Evolutionary conservation across 495 filamentous ascomycete genomes (phyloP), one percentile per base, ranked within the genome.

Genomic region (Lepidopterella palustris): DNA sequence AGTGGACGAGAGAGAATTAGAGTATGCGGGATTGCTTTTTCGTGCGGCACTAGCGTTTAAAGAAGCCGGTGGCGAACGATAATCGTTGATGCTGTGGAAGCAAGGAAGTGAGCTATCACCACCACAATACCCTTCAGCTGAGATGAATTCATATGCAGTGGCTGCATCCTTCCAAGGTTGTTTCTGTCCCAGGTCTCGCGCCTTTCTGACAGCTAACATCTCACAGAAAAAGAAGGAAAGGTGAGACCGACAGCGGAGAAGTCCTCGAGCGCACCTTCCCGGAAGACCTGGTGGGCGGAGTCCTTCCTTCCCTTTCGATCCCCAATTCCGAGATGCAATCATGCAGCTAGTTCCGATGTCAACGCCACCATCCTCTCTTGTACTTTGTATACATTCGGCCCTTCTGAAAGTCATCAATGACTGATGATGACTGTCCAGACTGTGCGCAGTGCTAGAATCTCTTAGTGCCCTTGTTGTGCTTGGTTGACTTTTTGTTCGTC

Each of bases 1-100:
- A 18, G 25, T 50, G 47, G 18, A 25, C 9, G 39, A 50, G 20
- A 50, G 47, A 21, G 15, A 15, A 6, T 25, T 24, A 21, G 23
- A 50, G 39, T 27, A 50, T 27, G 47, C 47, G 47, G 47, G 21
- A 50, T 15, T 50, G 47, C 47, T 50, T 50, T 50, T 50, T 50
- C 18, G 47, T 50, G 47, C 47, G 21, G 21, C 47, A 27, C 47
- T 50, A 50, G 20, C 47, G 26, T 18, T 42, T 18, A 18, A 4
- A 0, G 20, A 50, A 24, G 24, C n/a, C 20, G 47, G 18, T 27
- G 6, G 20, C 13, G 15, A 24, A 42, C 35, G 35, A 42, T 18
- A 42, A 18, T 42, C 35, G 35, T 35, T 49, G n/a, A 20, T 49
- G 45, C 45, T 11, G n/a, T 21, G 45, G 45, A 47, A 25, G 23